These are phyloP conservation scores for Erysimum pusillum DNA, from an alignment of 441 rosid genomes.

Conservation along the genomic window DNA sequence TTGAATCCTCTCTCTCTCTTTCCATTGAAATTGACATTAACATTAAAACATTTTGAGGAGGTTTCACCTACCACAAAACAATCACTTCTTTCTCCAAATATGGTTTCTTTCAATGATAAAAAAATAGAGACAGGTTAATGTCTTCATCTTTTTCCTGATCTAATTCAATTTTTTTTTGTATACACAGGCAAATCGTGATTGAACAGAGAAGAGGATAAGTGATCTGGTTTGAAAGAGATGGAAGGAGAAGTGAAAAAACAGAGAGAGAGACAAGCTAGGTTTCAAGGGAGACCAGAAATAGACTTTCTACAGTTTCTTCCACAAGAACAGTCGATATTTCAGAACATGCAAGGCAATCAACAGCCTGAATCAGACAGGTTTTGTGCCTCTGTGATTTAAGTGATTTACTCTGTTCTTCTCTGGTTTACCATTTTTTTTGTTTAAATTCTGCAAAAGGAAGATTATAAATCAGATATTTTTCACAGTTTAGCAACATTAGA, in stretches of 20 bases:
- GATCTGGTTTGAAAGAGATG: conserved; percentile 14
- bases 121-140: background rate
- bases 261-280: conserved; percentile 24
- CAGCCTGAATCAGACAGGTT: conserved; percentile 30
- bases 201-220: conserved; percentile 22
- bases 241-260: conserved; percentile 20
- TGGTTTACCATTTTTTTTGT: background rate
- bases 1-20: background rate
- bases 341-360: conserved; percentile 32
- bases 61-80: conserved; percentile 34
- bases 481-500: background rate
- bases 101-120: conserved; percentile 22
- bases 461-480: background rate
- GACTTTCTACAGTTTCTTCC: background rate
- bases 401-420: conserved; percentile 25
- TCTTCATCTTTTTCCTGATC: conserved; percentile 26
- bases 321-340: background rate
- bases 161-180: conserved; percentile 2
- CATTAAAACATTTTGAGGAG: conserved; percentile 14
- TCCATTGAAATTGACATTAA: conserved; percentile 6
- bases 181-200: conserved; percentile 21
- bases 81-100: background rate
- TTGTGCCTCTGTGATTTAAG: background rate
- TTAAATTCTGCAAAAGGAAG: conserved; percentile 3
- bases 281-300: conserved; percentile 16